Conservation (phyloP, 1,139 yeast species). For the Diutina sp. region DNA sequence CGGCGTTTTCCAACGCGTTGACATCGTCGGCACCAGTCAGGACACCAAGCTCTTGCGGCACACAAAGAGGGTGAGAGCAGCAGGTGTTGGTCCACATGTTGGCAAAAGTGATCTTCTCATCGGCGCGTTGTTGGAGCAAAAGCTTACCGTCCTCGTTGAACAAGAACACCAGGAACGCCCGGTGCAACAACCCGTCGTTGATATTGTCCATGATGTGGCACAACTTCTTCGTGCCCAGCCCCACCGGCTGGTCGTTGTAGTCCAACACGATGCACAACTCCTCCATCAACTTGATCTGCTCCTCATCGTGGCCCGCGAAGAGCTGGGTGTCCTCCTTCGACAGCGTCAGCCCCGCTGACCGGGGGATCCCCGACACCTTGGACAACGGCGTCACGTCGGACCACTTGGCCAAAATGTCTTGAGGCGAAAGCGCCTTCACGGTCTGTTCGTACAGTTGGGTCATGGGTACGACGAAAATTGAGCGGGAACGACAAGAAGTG, state of each 20-base stretch:
- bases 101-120: conserved; percentile 93
- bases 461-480: conserved; percentile 2
- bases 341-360: conserved; percentile 16
- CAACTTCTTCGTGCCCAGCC: conserved; percentile 87
- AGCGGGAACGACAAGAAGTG: not conserved
- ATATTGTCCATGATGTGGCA: conserved; percentile 89
- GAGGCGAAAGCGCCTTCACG: conserved; percentile 36
- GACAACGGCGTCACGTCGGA: conserved; percentile 49
- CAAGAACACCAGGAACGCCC: conserved; percentile 90
- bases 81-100: conserved; percentile 98
- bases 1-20: conserved; percentile 32
- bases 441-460: conserved; percentile 30
- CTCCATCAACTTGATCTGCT: conserved; percentile 90
- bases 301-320: conserved; percentile 81
- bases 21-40: conserved; percentile 21
- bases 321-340: conserved; percentile 16
- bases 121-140: conserved; percentile 86
- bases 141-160: conserved; percentile 70
- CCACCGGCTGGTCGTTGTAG: conserved; percentile 74
- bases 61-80: conserved; percentile 92
- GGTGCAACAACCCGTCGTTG: conserved; percentile 71
- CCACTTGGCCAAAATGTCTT: conserved; percentile 43
- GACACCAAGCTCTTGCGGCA: conserved; percentile 64
- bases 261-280: conserved; percentile 92
- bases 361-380: conserved; percentile 34